Evolutionary conservation across 2,329 filamentous ascomycete genomes (phyloP), one percentile per base, ranked within the genome.

Genomic region (Tolypocladium ophioglossoides): DNA sequence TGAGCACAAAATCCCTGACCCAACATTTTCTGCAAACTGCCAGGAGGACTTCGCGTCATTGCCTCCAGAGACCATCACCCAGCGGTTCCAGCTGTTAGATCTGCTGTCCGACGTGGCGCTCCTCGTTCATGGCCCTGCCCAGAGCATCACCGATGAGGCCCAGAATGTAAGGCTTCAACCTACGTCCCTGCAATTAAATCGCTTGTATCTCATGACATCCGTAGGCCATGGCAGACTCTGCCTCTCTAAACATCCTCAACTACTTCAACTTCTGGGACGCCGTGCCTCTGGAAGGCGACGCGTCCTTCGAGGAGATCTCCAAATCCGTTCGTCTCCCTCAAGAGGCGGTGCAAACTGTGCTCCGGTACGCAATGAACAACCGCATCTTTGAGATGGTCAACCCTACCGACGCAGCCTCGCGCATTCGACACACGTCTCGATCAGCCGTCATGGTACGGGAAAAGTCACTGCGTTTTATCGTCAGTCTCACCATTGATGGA

Each of bases 341-440:
- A 52, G 64, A 66, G 16, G 63, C 72, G 14, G 68, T 70, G 11
- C 61, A 62, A n/a, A 68, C 72, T 12, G 54, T 74, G 16, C 55
- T 74, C 46, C 62, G 66, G 44, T 67, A 74, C 58, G 69, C 66
- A 12, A 63, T 67, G 5, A 66, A 69, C 5, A 62, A 70, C 14
- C 68, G 70, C 22, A 59, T 74, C 39, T 75, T 74, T 40, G 54
- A 50, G 6, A 37, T n/a, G 7, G 50, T 37, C 40, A 32, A 27
- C 6, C 52, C 55, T 0, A 12, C 30, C 9, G 51, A 24, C 3
- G 18, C 56, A 1, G 56, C 52, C 9, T 40, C 49, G 35, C 55
- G 52, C 4, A 57, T 73, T n/a, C 56, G 61, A 2, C 70, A 73
- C 55, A 70, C 65, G 0, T 66, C 70, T 14, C 60, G 65, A 2